These are phyloP conservation scores for Tulasnella sp. DNA, from an alignment of 768 basidiomycete genomes.

Conservation along the genomic window DNA sequence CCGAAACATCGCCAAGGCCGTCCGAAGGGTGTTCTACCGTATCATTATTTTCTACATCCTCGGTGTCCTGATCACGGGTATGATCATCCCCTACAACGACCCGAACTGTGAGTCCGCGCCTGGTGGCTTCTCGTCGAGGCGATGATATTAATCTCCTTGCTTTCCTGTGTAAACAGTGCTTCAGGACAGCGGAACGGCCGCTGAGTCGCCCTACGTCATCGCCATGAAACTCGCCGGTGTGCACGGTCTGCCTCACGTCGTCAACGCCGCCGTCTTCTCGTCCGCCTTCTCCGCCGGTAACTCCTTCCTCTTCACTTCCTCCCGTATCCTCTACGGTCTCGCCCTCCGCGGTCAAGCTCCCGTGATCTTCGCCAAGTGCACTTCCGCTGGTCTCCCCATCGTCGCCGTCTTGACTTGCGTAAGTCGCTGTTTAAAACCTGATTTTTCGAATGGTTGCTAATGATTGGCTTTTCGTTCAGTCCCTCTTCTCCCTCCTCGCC, in stretches of 20 bases:
- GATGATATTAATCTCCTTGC: background rate
- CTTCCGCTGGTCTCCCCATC: conserved; percentile 41
- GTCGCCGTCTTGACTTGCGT: conserved; percentile 24
- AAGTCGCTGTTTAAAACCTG: background rate
- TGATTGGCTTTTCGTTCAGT: conserved; percentile 16
- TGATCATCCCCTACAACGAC: conserved; percentile 67
- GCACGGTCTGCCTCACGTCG: conserved; percentile 48
- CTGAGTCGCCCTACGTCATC: conserved; percentile 74
- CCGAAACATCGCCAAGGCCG: conserved; percentile 66
- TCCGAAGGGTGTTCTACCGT: conserved; percentile 67
- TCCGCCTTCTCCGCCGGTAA: conserved; percentile 23
- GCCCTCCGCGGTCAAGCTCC: conserved; percentile 33
- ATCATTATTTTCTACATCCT: conserved; percentile 71
- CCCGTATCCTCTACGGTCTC: conserved; percentile 29
- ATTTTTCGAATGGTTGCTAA: background rate
- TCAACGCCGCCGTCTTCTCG: conserved; percentile 59
- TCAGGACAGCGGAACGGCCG: conserved; percentile 45
- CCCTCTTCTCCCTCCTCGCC: conserved; percentile 36
- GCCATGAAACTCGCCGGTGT: conserved; percentile 64
- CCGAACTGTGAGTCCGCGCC: conserved; percentile 37
- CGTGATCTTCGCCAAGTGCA: conserved; percentile 36
- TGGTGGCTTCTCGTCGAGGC: conserved; percentile 23
- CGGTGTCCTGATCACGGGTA: conserved; percentile 57
- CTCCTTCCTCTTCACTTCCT: conserved; percentile 14
- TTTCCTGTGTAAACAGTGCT: conserved; percentile 16